Base-by-base conservation (phyloP, 2,329 filamentous ascomycete genomes). In the Ciborinia camelliae region DNA sequence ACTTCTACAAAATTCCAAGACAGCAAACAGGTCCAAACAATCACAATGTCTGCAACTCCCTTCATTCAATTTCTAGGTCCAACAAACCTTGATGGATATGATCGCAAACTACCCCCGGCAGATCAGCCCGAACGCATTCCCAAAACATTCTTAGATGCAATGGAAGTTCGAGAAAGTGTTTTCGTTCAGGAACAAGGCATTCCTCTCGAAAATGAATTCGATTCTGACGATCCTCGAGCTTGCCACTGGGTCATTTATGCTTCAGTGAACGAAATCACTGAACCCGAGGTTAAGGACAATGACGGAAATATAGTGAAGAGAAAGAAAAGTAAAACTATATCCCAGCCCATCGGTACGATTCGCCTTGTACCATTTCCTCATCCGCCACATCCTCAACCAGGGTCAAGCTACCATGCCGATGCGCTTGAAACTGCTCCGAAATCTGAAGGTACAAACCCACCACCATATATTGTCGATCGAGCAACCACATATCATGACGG, bases 161-260 rank as follows among this genome's bases (percentile, higher is more conserved):
- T 89, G 85, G 76, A 78, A 61, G 82, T 90, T 51, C 84, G 87
- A 43, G 79, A 85, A 66, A 72, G 76, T 23, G 86, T 90, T 62
- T 89, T 87, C 70, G 83, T 89, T 30, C 45, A 77, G 9, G 87
- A 89, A 72, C 86, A 89, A 71, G 71, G 76, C 0, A 79, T 86
- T 18, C 80, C 84, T 0, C 76, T 86, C 0, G 86, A 89, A 45
- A 85, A 86, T 69, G 93, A 98, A 76, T 83, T 91, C 69, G 94
- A 97, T 79, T 79, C 82, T 1, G 92, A 97, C 74, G 94, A 98
- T 75, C 70, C 82, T 0, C 84, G 90, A 43, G 88, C 86, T 70
- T 94, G 88, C 78, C 92, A 97, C 77, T 97, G 91, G 90, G 88
- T 73, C 37, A 81, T 88, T n/a, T 97, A 96, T 76, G 86, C 86